These are phyloP conservation scores for Orobanche coerulescens DNA, from an alignment of 257 asterid genomes.

Conservation along the genomic window DNA sequence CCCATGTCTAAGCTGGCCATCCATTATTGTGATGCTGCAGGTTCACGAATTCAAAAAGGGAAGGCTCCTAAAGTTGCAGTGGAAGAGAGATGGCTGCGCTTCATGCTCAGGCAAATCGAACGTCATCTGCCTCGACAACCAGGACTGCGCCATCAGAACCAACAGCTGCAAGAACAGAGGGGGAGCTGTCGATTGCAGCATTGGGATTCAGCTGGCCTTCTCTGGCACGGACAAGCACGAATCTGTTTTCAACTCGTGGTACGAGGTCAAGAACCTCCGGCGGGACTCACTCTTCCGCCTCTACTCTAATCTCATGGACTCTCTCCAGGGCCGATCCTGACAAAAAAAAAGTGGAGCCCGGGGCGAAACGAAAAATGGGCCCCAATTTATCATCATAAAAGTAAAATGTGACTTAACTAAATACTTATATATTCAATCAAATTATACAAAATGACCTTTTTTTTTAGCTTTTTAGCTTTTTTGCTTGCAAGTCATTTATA, in stretches of 20 bases:
- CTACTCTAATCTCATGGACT: slow-evolving; percentile 67
- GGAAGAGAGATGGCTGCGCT: slow-evolving; percentile 88
- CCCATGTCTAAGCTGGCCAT: too few relatives aligned
- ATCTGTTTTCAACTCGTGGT: slow-evolving; percentile 89
- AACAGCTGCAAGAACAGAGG: slow-evolving; percentile 62
- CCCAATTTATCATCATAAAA: too few relatives aligned
- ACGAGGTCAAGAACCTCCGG: slow-evolving; percentile 83
- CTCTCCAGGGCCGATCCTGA: too few relatives aligned
- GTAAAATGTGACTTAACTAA: too few relatives aligned
- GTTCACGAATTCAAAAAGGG: slow-evolving; percentile 87
- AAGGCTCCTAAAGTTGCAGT: slow-evolving; percentile 78
- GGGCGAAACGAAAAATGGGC: too few relatives aligned
- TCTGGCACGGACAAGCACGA: slow-evolving; percentile 91
- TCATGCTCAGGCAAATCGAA: slow-evolving; percentile 53
- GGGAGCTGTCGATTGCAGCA: slow-evolving; percentile 80
- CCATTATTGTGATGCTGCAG: slow-evolving; percentile 31
- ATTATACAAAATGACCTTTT: too few relatives aligned
- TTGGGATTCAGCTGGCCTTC: slow-evolving; percentile 81
- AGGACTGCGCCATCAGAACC: slow-evolving; percentile 81
- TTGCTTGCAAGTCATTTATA: too few relatives aligned
- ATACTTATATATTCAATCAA: too few relatives aligned
- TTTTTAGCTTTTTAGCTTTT: too few relatives aligned
- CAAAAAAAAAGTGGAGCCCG: too few relatives aligned
- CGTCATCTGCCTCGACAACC: slow-evolving; percentile 74
- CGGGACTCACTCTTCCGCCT: slow-evolving; percentile 82